Percentiles rank a stretch among this genome's conserved stretches.
Evolutionary conservation across 805 yeast genomes (phyloP).

Genomic region (Jamesozyma jinghongensis): DNA sequence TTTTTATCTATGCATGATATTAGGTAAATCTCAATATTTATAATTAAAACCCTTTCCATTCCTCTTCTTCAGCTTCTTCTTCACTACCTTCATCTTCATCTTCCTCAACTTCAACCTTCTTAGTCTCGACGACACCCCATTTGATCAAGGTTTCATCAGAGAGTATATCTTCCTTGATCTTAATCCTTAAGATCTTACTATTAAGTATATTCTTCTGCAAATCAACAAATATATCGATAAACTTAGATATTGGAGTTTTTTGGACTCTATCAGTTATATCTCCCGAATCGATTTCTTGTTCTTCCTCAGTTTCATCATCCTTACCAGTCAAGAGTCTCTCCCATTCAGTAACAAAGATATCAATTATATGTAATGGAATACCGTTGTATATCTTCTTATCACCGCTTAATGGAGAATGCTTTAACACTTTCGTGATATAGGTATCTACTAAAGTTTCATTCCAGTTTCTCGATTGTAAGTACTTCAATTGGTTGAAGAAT

Average conservation of each 20-base stretch:
- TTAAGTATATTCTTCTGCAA: slow-evolving; percentile 40
- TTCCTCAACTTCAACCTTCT: slow-evolving; percentile 15
- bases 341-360: slow-evolving; percentile 76
- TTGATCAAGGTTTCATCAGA: slow-evolving; percentile 50
- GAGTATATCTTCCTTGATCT: slow-evolving; percentile 57
- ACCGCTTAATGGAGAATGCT: slow-evolving; percentile 45
- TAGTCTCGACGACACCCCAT: slow-evolving; percentile 46
- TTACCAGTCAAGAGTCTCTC: slow-evolving; percentile 53
- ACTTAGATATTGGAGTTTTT: slow-evolving; percentile 42
- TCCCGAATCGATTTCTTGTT: slow-evolving; percentile 33
- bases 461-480: slow-evolving; percentile 50
- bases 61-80: slow-evolving; percentile 27
- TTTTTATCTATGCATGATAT: background rate
- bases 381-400: slow-evolving; percentile 58
- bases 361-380: slow-evolving; percentile 75
- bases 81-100: slow-evolving; percentile 24
- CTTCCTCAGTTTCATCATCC: slow-evolving; percentile 38
- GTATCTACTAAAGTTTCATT: slow-evolving; percentile 36
- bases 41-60: slow-evolving; percentile 35
- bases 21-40: background rate
- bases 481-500: slow-evolving; percentile 52
- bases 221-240: slow-evolving; percentile 53
- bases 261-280: slow-evolving; percentile 28
- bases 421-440: slow-evolving; percentile 38
- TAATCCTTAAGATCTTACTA: slow-evolving; percentile 56